These are phyloP conservation scores for Trichoderma koningiopsis DNA, from an alignment of 2,329 filamentous ascomycete genomes.

Conservation along the genomic window DNA sequence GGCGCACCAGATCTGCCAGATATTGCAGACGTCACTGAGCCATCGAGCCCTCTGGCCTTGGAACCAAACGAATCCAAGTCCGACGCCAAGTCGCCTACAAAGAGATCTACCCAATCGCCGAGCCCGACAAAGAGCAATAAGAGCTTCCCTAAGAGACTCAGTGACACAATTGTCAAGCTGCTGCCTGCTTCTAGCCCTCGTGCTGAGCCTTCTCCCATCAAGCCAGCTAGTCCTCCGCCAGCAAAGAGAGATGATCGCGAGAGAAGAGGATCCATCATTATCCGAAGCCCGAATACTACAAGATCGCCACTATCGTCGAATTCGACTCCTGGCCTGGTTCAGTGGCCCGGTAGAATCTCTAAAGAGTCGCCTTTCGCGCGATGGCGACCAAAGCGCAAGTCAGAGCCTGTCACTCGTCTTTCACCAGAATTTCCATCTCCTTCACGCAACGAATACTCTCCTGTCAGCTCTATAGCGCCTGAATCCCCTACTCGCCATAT, in stretches of 20 bases:
- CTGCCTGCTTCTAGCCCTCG: constrained; percentile 33
- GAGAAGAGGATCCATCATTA: not conserved
- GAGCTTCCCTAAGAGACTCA: constrained; percentile 33
- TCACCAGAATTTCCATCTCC: not conserved
- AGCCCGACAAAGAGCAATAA: constrained; percentile 35
- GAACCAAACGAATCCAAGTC: constrained; percentile 30
- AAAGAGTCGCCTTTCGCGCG: constrained; percentile 29
- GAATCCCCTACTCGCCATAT: constrained; percentile 31
- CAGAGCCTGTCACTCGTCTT: constrained; percentile 9
- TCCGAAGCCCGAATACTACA: constrained; percentile 10
- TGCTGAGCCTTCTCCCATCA: constrained; percentile 37
- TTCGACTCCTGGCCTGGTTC: constrained; percentile 13
- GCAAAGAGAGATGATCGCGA: constrained; percentile 28
- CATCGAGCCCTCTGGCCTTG: constrained; percentile 33
- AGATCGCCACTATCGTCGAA: constrained; percentile 18
- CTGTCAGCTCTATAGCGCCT: not conserved
- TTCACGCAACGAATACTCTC: not conserved
- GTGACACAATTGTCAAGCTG: constrained; percentile 37
- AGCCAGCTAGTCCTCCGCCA: constrained; percentile 36
- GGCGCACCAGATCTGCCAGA: constrained; percentile 34
- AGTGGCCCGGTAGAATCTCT: constrained; percentile 3
- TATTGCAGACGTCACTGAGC: constrained; percentile 37
- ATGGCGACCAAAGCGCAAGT: constrained; percentile 29
- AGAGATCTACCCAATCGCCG: constrained; percentile 34
- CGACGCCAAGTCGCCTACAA: constrained; percentile 38